phyloP scores from a whole-genome alignment of 164 flowering plant species.

The Houttuynia cordata region DNA sequence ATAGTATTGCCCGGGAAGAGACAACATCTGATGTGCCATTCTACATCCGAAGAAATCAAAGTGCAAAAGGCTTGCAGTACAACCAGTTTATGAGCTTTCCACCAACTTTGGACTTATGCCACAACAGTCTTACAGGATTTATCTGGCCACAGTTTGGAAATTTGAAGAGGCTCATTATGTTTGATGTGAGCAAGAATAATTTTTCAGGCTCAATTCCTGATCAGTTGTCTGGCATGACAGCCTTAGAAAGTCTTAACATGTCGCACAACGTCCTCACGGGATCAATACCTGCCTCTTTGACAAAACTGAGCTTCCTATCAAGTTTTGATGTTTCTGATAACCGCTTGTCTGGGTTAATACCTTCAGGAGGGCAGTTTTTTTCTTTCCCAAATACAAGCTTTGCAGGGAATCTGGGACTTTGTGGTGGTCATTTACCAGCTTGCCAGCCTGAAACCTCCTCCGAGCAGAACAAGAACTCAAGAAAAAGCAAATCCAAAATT shows the following conservation, averaged over 20 bases:
- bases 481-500: conserved; percentile 23
- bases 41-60: conserved; percentile 3
- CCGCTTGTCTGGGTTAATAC: conserved; percentile 50
- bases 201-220: conserved; percentile 9
- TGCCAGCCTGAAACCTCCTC: not conserved
- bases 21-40: conserved; percentile 4
- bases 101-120: conserved; percentile 10
- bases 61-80: conserved; percentile 2
- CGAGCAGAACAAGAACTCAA: conserved; percentile 16
- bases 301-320: conserved; percentile 14
- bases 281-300: conserved; percentile 14
- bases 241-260: conserved; percentile 14
- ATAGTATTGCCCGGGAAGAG: not conserved
- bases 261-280: conserved; percentile 15
- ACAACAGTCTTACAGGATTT: conserved; percentile 12
- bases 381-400: conserved; percentile 72
- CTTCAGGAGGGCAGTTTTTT: conserved; percentile 56
- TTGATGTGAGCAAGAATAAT: conserved; percentile 12
- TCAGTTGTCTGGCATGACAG: conserved; percentile 11
- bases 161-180: conserved; percentile 8
- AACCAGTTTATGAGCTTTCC: conserved; percentile 11
- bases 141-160: conserved; percentile 16
- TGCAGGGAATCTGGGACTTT: conserved; percentile 68
- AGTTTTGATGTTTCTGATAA: conserved; percentile 55
- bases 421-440: conserved; percentile 18